phyloP scores from a whole-genome alignment of 2,329 filamentous ascomycete species.

The Zasmidium cellare region DNA sequence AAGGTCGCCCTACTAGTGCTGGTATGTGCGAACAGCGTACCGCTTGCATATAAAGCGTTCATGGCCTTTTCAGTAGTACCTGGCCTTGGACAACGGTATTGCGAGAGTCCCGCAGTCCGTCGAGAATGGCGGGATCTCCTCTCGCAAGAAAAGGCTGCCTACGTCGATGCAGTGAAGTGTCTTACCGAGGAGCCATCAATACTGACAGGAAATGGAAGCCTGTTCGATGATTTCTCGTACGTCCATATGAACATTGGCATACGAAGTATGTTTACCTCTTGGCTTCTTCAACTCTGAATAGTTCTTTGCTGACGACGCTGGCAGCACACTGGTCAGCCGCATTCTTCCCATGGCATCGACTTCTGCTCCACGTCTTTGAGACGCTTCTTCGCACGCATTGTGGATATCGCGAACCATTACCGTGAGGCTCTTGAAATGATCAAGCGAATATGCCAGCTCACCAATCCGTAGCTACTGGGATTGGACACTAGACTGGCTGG shows the following conservation, averaged over 20 bases:
- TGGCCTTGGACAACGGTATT: too few species aligned
- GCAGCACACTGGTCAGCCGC: constrained; percentile 2
- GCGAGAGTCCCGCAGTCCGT: too few species aligned
- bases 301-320: not conserved
- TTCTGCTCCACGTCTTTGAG: not conserved
- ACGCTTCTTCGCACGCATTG: not conserved
- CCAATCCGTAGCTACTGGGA: constrained; percentile 3
- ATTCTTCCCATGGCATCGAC: constrained; percentile 7
- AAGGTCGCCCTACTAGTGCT: too few species aligned
- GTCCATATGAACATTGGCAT: constrained; percentile 4
- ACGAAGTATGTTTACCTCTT: not conserved
- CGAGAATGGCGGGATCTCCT: constrained; percentile 2
- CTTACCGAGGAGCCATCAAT: not conserved
- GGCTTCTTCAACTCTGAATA: not conserved
- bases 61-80: too few species aligned
- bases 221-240: constrained; percentile 7
- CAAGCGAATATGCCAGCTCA: too few species aligned
- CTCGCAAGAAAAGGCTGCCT: not conserved
- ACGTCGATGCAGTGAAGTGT: constrained; percentile 1
- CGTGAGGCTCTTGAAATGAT: not conserved
- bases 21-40: too few species aligned
- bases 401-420: not conserved
- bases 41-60: too few species aligned
- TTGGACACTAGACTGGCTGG: constrained; percentile 8
- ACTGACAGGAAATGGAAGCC: not conserved